phyloP scores from a whole-genome alignment of 2,329 filamentous ascomycete genomes.

The Polytolypa hystricis region DNA sequence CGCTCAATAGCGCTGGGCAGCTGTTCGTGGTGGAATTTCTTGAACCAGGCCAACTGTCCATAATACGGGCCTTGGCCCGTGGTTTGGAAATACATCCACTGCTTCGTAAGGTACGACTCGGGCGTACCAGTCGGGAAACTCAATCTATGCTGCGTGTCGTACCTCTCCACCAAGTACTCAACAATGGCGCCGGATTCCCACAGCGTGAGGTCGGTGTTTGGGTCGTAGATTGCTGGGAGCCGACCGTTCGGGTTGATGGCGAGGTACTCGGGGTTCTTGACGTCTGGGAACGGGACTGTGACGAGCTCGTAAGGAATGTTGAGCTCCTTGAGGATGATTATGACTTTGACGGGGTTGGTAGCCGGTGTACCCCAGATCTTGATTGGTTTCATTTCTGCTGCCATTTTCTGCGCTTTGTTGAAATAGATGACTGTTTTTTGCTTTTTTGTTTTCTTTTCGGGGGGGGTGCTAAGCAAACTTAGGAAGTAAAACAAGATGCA shows the following conservation, averaged over 20 bases:
- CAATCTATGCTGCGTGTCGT: conserved; percentile 27
- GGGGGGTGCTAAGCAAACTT: no score
- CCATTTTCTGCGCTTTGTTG: no score
- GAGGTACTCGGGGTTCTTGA: conserved; percentile 10
- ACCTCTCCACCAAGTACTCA: conserved; percentile 28
- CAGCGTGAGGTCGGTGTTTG: conserved; percentile 21
- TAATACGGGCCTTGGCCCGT: conserved; percentile 36
- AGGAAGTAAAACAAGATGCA: no score
- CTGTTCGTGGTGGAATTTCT: conserved; percentile 27
- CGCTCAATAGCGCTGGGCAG: conserved; percentile 28
- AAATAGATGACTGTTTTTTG: no score
- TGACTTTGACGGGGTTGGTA: conserved; percentile 10
- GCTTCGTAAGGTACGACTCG: conserved; percentile 25
- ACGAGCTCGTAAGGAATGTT: neutral
- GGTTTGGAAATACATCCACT: conserved; percentile 32
- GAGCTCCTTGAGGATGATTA: conserved; percentile 1
- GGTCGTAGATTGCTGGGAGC: conserved; percentile 16
- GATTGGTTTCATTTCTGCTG: no score
- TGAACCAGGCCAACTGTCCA: conserved; percentile 33
- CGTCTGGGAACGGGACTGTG: neutral
- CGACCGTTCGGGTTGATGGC: conserved; percentile 16
- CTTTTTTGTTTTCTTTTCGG: no score
- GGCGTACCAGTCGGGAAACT: conserved; percentile 19
- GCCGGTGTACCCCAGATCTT: conserved; percentile 9
- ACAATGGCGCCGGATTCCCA: conserved; percentile 32